Base-by-base conservation (phyloP, 1,284 basidiomycete species). In the Apiotrichum montevideense region DNA sequence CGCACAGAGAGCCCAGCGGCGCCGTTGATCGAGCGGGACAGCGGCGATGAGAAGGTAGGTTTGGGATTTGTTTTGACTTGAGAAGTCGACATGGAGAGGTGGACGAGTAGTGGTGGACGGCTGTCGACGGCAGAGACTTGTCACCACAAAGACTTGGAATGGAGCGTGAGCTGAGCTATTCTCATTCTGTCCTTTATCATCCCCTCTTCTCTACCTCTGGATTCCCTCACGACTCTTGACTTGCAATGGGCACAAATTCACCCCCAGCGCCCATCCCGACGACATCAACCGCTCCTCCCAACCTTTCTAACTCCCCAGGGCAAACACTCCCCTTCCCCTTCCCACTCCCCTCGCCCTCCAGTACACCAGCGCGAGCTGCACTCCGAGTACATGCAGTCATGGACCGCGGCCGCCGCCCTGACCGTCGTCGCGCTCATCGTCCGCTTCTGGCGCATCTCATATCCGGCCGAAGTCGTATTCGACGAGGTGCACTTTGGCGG, bases 401-500 rank as follows among this genome's bases (percentile, higher is more conserved):
- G 64, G 63, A 56, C 59, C 2, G 59, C 65, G n/a, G 71, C 64
- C 13, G 45, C 58, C 0, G 55, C 55, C 2, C 79, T 95, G 54
- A 91, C 90, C 15, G 78, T 81, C 2, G 71, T 90, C 42, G 87
- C 90, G 11, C 87, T 91, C 70, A 82, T 84, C 21, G 75, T 94
- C 55, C 85, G 93, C 49, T 95, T 97, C 79, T 93, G 88, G 80
- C 88, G 91, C 79, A 93, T 97, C 77, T 88, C 87, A 72, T 86
- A 91, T 72, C 93, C 93, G 43, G 87, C 91, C 78, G 86, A 91
- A 79, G 92, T 97, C 62, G 94, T 96, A 37, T 97, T 97, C 75
- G 93, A 97, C 73, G 93, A 97, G 79, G 93, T 97, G 11, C 93
- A 97, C 72, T 97, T 96, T 71, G 92, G 92, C 15, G 66, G 72